Conservation (phyloP, 306 rosid genomes). For the Corylus heterophylla region DNA sequence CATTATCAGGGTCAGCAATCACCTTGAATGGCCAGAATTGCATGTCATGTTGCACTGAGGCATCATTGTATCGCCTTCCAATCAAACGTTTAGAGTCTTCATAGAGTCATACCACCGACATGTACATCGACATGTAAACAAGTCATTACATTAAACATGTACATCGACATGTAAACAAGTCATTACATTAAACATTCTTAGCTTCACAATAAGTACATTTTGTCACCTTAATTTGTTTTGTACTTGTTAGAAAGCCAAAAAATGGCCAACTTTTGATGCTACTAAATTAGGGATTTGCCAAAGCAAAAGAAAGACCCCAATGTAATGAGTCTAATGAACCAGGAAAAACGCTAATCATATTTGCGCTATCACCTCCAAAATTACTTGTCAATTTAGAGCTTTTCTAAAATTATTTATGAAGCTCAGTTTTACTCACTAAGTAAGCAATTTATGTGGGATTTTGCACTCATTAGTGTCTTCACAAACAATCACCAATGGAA, state of each 20-base stretch:
- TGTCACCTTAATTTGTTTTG: background rate
- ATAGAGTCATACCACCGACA: background rate
- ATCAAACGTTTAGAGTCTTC: conserved; percentile 45
- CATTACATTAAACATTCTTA: background rate
- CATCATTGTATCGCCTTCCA: conserved; percentile 40
- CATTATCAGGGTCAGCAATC: conserved; percentile 28
- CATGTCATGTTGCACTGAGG: conserved; percentile 34
- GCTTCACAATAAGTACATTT: background rate
- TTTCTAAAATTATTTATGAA: no score
- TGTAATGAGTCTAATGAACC: no score
- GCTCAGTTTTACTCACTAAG: no score
- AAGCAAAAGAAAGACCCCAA: no score
- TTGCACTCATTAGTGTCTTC: no score
- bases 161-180: background rate
- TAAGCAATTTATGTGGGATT: no score
- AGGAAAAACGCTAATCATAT: no score
- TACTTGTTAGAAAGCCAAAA: background rate
- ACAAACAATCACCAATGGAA: no score
- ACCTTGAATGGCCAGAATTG: conserved; percentile 48
- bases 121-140: background rate
- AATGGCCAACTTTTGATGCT: no score
- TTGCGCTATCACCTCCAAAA: no score
- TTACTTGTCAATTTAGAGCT: no score
- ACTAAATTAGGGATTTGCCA: no score
- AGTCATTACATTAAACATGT: background rate